Conservation (phyloP, 257 asterid species). For the Solanum chmielewskii region DNA sequence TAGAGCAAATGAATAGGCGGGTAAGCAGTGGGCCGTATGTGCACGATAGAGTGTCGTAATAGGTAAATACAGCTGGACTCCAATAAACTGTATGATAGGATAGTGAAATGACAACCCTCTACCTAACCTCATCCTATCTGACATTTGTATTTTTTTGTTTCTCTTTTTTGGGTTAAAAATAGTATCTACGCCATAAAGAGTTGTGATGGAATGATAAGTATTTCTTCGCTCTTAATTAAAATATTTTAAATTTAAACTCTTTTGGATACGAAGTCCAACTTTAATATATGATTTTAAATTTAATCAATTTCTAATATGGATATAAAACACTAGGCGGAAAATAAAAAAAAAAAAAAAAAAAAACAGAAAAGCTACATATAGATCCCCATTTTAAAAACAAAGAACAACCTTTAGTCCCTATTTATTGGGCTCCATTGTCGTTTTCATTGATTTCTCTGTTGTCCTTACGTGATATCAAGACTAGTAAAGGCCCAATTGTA, state of each 20-base stretch:
- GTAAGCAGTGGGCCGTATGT: neutral
- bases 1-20: neutral
- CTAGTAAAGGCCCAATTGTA: neutral
- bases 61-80: neutral
- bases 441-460: neutral
- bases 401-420: neutral
- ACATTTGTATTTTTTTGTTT: neutral
- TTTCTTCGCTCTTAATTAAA: rapidly evolving
- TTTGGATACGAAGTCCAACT: too few relatives aligned
- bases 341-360: neutral
- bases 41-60: neutral
- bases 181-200: neutral
- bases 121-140: neutral
- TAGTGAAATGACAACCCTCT: neutral
- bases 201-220: too few relatives aligned
- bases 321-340: too few relatives aligned
- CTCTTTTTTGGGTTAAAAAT: neutral
- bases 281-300: too few relatives aligned
- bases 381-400: neutral
- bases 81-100: neutral
- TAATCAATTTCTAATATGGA: rapidly evolving
- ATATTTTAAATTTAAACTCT: rapidly evolving
- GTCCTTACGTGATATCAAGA: neutral
- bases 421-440: neutral
- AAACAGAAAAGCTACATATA: neutral